Evolutionary conservation across 2,329 filamentous ascomycete species (phyloP), one percentile per base, ranked within the genome.

Genomic region (Cercospora sesami): DNA sequence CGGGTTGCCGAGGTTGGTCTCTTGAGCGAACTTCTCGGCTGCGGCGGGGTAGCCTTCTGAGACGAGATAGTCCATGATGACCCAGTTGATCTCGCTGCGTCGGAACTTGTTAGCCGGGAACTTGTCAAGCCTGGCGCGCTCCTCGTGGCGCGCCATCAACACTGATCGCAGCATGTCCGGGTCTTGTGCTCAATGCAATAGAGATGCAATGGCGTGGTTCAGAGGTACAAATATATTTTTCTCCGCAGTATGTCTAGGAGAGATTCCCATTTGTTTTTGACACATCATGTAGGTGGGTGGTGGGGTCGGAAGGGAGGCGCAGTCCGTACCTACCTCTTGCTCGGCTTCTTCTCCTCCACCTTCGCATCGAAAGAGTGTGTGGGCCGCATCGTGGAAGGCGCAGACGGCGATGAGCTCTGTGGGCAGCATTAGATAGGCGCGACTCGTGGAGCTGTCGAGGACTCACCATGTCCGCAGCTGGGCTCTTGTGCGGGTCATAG

Each of bases 221-320:
- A 90, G 88, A 89, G 86, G 86, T 83, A 88, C 89, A 91, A 90
- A 88, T 91, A 89, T 92, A 68, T 80, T 85, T 81, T 89, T 93
- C 89, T 99, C 95, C 90, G 92, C 95, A 99, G 86, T 82, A 84
- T 82, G 88, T 92, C 73, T 98, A 92, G 91, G 95, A 99, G 96
- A 99, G 95, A 99, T 99, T 99, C 95, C 95, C 95, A 99, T 87
- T 97, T 96, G 90, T 92, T 90, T 86, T 83, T 83, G 83, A 86
- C 84, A 78, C 87, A 92, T 96, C 94, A 96, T 96, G 85, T 88
- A 84, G 75, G 77, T 76, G 76, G 76, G 72, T 76, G 70, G 58
- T 64, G 33, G 61, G 45, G 45, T 16, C 36, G 33, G 45, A 61
- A 18, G 59, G 67, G 36, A 65, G 28, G 60, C 26, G 63, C n/a